Base-by-base conservation (phyloP, 768 basidiomycete genomes). In the Kwoniella sp. region DNA sequence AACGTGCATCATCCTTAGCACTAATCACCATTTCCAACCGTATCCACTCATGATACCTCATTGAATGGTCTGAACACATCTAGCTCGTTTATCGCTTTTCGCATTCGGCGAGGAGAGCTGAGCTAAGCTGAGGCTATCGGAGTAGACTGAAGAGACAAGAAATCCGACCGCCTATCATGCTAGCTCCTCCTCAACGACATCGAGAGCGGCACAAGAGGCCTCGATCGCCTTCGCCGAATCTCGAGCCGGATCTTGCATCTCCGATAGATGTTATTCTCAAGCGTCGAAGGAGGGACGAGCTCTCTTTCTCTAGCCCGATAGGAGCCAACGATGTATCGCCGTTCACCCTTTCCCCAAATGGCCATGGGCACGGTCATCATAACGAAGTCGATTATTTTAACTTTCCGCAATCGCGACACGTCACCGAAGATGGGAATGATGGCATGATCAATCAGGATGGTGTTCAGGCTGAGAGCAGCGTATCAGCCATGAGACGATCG, bases 261-360 rank as follows among this genome's bases (percentile, higher is more conserved):
- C 74, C 74, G 17, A 58, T 76, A 12, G 71, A 76, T 48, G 51
- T 71, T 19, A 30, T 76, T 5, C 59, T 72, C 22, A 76, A 76
- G 46, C 67, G 71, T 13, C 64, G 71, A 1, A 58, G 71, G 29
- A 30, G 69, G 44, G 62, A 68, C n/a, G 63, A 64, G 26, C 19
- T 55, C 9, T 27, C 64, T n/a, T 40, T 55, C 49, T 55, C 60
- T 17, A 40, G 30, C 36, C 57, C 49, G 21, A 44, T 44, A 10
- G 40, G 40, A 19, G 7, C 40, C 8, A 17, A 33, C 21, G 59
- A 62, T 24, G 21, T 7, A 44, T 64, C 55, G 4, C 60, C 50
- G 2, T 54, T 53, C 27, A 15, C 27, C 19, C 26, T 30, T 2
- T 29, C 27, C 2, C 51, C 51, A 3, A 15, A 29, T 21, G 49